Base-by-base conservation (phyloP, 2,329 filamentous ascomycete genomes). In the Thelonectria blattea region DNA sequence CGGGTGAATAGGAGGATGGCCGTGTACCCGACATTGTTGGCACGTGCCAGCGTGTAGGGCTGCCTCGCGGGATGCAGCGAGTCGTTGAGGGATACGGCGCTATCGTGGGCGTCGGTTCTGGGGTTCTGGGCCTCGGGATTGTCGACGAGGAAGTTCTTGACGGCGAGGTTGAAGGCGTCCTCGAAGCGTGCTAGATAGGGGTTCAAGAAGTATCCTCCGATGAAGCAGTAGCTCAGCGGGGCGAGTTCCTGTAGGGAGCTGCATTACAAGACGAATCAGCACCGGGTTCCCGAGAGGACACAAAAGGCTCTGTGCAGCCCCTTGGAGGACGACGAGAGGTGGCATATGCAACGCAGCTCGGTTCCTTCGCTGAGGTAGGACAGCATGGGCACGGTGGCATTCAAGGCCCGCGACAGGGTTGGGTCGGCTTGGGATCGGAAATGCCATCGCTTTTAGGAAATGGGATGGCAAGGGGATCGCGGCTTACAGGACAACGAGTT, bases 181-280 rank as follows among this genome's bases (percentile, higher is more conserved):
- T 85, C 83, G 73, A 95, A 89, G 27, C 85, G 84, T 58, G 87
- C 80, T 68, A 95, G 87, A 75, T 96, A 98, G 0, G 90, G 88
- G 24, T 82, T 82, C 37, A 98, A 79, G 66, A 91, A 91, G 18
- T 91, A 89, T 39, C 91, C 90, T 30, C 94, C 94, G 47, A 97
- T 88, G 74, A 98, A 96, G 22, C 91, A 87, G 71, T 92, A 87
- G 53, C 89, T 85, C 51, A 98, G 84, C 1, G 95, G 95, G 10
- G 93, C 91, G 62, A 97, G 83, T 77, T 99, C 95, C 76, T 99
- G 93, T 17, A 99, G 84, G 82, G 93, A 92, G 81, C 74, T 89
- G 73, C 15, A 62, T 60, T 45, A 64, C 54, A 62, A 67, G 56
- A 64, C 56, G 59, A 65, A 67, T 69, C 63, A 71, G 68, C 56